Evolutionary conservation across 2,329 filamentous ascomycete genomes (phyloP), one percentile per base, ranked within the genome.

Genomic region (Alternaria sp.): DNA sequence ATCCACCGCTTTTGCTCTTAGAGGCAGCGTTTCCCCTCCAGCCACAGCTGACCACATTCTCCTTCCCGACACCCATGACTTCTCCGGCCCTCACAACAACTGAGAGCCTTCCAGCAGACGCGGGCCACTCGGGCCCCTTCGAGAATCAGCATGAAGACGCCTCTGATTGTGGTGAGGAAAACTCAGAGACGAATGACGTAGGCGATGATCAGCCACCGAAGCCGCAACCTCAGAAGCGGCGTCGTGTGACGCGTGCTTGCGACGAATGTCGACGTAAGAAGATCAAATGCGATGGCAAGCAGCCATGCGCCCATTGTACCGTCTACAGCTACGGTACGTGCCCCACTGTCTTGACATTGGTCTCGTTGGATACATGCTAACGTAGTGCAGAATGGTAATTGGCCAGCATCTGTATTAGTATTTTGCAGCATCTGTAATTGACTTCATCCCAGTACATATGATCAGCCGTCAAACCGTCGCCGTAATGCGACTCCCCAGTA

Each of bases 401-500:
- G 31, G 7, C 23, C 40, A 33, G 26, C 28, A 17, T 51, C 51
- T 21, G 51, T 41, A 56, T 23, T 17, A 26, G 36, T 23, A n/a
- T 24, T 23, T 36, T 55, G 34, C 28, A 36, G 31, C 28, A 17
- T 31, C 31, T 48, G 24, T 33, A 54, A 39, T 17, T 51, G 36
- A 69, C 53, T 33, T 33, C 29, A 11, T 33, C 24, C 17, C 37
- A 71, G 69, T 77, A 96, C 93, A 28, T 97, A 97, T 78, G 93
- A 97, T 73, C 95, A 97, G 76, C 93, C 93, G 11, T 97, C 93
- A 24, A 97, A 97, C 76, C 86, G 93, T 66, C 86, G 93, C 66
- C 88, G 93, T 69, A 97, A 97, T 75, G 93, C 93, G 23, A 91
- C 92, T 26, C 93, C 93, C 17, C 92, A 96, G 78, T 96, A 97